These are phyloP conservation scores for Neofusicoccum sp. DNA, from an alignment of 2,329 filamentous ascomycete species.

Conservation along the genomic window DNA sequence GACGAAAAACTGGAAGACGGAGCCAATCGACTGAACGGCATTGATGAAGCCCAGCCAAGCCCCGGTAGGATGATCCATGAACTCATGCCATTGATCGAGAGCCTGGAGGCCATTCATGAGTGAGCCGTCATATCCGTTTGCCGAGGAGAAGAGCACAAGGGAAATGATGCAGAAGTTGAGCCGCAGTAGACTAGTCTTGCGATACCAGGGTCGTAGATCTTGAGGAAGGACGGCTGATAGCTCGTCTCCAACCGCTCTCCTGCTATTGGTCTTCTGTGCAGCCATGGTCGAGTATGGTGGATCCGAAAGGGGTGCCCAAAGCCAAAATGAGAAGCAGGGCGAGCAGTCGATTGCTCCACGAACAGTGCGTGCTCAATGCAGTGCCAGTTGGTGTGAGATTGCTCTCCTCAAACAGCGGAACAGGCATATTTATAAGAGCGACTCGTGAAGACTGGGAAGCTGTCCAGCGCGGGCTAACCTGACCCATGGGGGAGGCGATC, in stretches of 20 bases:
- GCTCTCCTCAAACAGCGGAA: neutral
- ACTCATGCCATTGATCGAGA: neutral
- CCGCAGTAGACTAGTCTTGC: neutral
- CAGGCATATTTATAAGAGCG: neutral
- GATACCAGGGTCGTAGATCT: neutral
- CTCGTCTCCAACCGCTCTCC: neutral
- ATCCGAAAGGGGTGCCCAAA: no score
- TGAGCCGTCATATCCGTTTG: neutral
- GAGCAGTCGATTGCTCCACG: no score
- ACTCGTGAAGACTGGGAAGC: neutral
- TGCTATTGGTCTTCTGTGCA: no score
- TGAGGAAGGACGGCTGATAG: neutral
- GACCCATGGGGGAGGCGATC: neutral
- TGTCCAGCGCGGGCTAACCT: neutral
- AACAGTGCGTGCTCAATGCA: no score
- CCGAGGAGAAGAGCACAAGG: neutral
- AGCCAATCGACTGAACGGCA: constrained; percentile 21
- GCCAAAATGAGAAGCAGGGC: no score
- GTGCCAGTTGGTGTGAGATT: no score
- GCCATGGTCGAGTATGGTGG: no score
- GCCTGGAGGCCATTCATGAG: constrained; percentile 1
- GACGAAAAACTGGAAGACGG: neutral
- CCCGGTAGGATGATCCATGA: constrained; percentile 30
- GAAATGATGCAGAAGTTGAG: neutral
- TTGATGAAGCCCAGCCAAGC: constrained; percentile 21